A percentile compares a stretch with the other conserved stretches of the same genome.
Conservation (phyloP, 192 early-diverging fungal species). For the Backusella circina region DNA sequence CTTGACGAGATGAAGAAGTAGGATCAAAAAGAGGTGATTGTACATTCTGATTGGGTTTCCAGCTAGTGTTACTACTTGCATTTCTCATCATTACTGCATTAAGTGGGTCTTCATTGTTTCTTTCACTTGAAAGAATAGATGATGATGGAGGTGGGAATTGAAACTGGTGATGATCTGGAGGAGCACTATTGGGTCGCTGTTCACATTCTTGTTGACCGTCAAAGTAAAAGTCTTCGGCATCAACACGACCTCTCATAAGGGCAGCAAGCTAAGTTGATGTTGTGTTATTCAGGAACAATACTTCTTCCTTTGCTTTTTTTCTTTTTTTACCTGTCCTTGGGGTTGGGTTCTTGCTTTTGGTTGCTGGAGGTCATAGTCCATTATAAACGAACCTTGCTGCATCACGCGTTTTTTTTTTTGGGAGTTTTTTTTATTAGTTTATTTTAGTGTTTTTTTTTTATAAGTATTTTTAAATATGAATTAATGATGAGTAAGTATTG, state of each 20-base stretch:
- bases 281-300: background rate
- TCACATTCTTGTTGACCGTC: background rate
- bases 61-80: background rate
- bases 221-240: slow-evolving; percentile 11
- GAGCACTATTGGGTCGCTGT: slow-evolving; percentile 14
- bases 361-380: slow-evolving; percentile 18
- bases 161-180: slow-evolving; percentile 14
- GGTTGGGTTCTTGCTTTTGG: slow-evolving; percentile 18
- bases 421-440: background rate
- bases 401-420: slow-evolving; percentile 7
- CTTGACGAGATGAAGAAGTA: slow-evolving; percentile 17
- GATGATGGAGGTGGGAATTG: background rate
- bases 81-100: background rate
- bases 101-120: background rate
- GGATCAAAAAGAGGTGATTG: slow-evolving; percentile 11
- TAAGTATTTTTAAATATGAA: too few relatives aligned
- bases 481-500: background rate
- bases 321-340: slow-evolving; percentile 18
- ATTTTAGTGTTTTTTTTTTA: background rate
- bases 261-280: slow-evolving; percentile 5
- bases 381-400: slow-evolving; percentile 11
- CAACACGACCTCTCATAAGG: slow-evolving; percentile 17
- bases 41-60: background rate
- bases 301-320: background rate
- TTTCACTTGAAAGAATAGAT: background rate